Conservation (phyloP, 352 stramenopile species). For the Phytophthora macrochlamydospora region DNA sequence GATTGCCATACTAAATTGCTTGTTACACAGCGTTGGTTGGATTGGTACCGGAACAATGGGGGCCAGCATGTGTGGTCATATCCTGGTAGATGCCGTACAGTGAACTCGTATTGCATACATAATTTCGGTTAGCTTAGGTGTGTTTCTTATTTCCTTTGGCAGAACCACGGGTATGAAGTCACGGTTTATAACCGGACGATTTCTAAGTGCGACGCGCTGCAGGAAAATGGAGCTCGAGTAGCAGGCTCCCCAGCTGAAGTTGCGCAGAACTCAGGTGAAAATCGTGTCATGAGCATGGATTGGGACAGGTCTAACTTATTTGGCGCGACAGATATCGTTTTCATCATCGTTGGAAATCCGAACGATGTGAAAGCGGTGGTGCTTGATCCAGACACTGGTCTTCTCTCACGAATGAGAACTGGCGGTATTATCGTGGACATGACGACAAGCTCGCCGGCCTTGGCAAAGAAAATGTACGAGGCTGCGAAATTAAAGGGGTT, state of each 20-base stretch:
- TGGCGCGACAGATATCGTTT: slow-evolving; percentile 78
- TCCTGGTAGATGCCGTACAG: slow-evolving; percentile 59
- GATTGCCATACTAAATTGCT: neutral
- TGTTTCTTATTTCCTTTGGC: neutral
- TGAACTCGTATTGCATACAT: neutral
- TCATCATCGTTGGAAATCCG: slow-evolving; percentile 90
- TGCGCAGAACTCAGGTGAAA: slow-evolving; percentile 66
- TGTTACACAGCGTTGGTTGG: slow-evolving; percentile 71
- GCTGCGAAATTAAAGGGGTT: slow-evolving; percentile 70
- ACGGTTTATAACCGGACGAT: slow-evolving; percentile 88
- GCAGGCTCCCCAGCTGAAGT: slow-evolving; percentile 80
- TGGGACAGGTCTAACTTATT: neutral
- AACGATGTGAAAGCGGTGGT: slow-evolving; percentile 84
- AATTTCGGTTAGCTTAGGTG: neutral
- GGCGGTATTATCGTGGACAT: slow-evolving; percentile 91
- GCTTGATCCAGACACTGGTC: slow-evolving; percentile 62
- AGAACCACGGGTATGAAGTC: slow-evolving; percentile 86
- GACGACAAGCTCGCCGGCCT: slow-evolving; percentile 87
- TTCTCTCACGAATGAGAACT: slow-evolving; percentile 74
- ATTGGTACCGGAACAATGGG: slow-evolving; percentile 91
- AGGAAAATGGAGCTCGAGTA: slow-evolving; percentile 79
- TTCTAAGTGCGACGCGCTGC: slow-evolving; percentile 79
- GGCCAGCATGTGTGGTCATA: slow-evolving; percentile 87
- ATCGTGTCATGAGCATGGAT: neutral
- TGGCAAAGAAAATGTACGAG: slow-evolving; percentile 90